Evolutionary conservation across 768 basidiomycete species (phyloP), one percentile per base, ranked within the genome.

Genomic region (Astraeus odoratus): DNA sequence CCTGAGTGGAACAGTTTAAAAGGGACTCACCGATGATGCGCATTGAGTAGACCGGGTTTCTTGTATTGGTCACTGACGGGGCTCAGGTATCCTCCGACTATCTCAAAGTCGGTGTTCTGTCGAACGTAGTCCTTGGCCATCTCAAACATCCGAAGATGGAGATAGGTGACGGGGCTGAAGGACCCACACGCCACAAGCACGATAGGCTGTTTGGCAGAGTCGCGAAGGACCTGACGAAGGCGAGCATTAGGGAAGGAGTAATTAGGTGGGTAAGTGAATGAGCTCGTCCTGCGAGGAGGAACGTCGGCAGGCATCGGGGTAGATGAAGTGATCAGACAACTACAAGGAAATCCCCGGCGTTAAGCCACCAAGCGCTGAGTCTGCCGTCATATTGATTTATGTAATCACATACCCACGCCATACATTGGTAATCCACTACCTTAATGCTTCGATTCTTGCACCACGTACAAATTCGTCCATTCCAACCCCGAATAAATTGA

Each of bases 61-160:
- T 92, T 90, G 81, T 99, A 99, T 72, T 77, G 73, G 72, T 95
- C 93, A 58, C 81, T 86, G 61, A 99, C 96, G 25, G 96, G 95
- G 54, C 92, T 95, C 57, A 97, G 80, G 68, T 97, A 98, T 2
- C 92, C 93, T 22, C 87, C 96, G 57, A 97, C 75, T 55, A 99
- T 88, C 67, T 96, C 91, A 57, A 89, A 96, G 52, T 87, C 72
- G 39, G 90, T 92, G 64, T 93, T 90, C 56, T 92, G 87, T 42
- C 90, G 81, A 43, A 88, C 80, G 58, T 92, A 93, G 72, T 98
- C 96, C 68, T 86, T 87, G 45, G 95, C 96, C 96, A 99, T 98
- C 64, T 98, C 96, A 67, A 98, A 99, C 93, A 99, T 97, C 54
- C 96, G 88, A 50, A 97, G 79, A 60, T 96, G 93, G 42, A 95